A percentile compares a stretch with the other conserved stretches of the same genome.
These are phyloP conservation scores for Favolaschia claudopus DNA, from an alignment of 768 basidiomycete genomes.

Conservation along the genomic window DNA sequence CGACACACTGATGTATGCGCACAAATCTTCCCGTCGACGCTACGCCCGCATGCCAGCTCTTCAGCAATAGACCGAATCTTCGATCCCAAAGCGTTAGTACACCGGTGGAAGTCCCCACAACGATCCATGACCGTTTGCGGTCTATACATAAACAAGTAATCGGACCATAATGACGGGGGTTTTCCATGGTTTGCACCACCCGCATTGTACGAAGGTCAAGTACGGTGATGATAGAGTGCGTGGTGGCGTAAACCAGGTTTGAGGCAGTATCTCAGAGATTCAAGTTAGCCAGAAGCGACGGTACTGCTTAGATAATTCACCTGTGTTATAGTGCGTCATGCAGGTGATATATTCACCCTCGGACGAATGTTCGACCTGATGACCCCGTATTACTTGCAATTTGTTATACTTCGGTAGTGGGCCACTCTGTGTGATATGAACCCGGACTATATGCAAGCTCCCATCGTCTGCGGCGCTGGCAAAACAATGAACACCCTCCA, in stretches of 20 bases:
- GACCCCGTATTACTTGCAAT: slow-evolving; percentile 81
- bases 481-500: slow-evolving; percentile 90
- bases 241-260: slow-evolving; percentile 86
- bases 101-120: slow-evolving; percentile 88
- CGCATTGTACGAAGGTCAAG: slow-evolving; percentile 89
- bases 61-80: slow-evolving; percentile 88
- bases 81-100: slow-evolving; percentile 93
- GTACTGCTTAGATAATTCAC: slow-evolving; percentile 56
- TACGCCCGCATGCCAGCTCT: slow-evolving; percentile 83
- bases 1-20: slow-evolving; percentile 74
- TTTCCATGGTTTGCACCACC: slow-evolving; percentile 76
- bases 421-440: slow-evolving; percentile 73
- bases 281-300: background rate
- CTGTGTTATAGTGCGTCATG: slow-evolving; percentile 82
- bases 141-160: slow-evolving; percentile 89
- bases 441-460: slow-evolving; percentile 83
- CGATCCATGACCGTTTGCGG: slow-evolving; percentile 84
- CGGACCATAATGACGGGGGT: slow-evolving; percentile 86
- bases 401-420: slow-evolving; percentile 85
- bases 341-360: slow-evolving; percentile 82
- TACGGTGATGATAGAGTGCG: slow-evolving; percentile 75
- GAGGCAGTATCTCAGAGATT: slow-evolving; percentile 65
- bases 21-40: slow-evolving; percentile 58
- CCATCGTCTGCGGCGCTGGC: slow-evolving; percentile 88
- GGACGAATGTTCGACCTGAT: slow-evolving; percentile 65